These are phyloP conservation scores for Fusarium mangiferae DNA, from an alignment of 2,329 filamentous ascomycete species.

Conservation along the genomic window DNA sequence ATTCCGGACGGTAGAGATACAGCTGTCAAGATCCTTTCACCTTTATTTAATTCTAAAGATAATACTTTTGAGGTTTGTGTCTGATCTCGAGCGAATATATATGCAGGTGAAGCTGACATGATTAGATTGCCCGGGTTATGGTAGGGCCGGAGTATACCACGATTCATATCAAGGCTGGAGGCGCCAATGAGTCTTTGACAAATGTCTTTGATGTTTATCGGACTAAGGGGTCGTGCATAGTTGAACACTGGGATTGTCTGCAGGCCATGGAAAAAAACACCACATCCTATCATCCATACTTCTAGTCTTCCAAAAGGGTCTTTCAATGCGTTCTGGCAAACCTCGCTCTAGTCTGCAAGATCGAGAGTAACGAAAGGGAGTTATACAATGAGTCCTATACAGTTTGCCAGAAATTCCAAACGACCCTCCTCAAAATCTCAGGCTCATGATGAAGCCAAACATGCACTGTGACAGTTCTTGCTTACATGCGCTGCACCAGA, in stretches of 20 bases:
- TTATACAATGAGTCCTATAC: no score
- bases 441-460: no score
- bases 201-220: neutral
- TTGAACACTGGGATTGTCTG: neutral
- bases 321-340: no score
- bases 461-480: no score
- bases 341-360: no score
- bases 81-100: accelerated
- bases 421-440: no score
- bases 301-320: neutral
- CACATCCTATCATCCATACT: neutral
- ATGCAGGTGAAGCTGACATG: neutral
- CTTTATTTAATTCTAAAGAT: neutral
- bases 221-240: neutral
- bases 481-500: no score
- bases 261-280: neutral
- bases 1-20: neutral
- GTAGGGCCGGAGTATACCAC: neutral
- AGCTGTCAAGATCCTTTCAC: neutral
- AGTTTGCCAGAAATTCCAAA: no score
- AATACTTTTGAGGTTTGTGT: neutral
- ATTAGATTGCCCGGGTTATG: neutral
- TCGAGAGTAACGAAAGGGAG: no score
- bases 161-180: neutral
- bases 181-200: neutral